Base-by-base conservation (phyloP, 805 yeast species). In the Metschnikowia proteae region DNA sequence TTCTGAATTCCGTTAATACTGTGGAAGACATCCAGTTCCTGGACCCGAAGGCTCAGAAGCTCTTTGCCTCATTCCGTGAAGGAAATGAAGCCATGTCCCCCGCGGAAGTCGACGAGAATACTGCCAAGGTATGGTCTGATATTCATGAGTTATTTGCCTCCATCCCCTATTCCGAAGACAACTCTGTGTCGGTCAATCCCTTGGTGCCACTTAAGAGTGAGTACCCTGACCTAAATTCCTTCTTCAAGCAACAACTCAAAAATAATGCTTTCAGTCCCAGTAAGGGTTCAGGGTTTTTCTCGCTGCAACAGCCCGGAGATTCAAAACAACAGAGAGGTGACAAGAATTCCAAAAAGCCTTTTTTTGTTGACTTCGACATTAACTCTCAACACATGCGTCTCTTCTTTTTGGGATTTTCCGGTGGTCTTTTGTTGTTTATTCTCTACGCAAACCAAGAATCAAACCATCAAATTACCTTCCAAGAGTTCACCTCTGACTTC, bases 401-500 rank as follows among this genome's bases (percentile, higher is more conserved):
- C 43, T 65, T 70, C 49, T 71, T 66, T 52, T 32, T 68, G 29
- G 72, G 70, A 25, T 41, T 67, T n/a, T 48, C 65, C 1, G 60
- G 61, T 32, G 69, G 71, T 13, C 55, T 71, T 38, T 48, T 61
- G 23, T 34, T 60, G 33, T 61, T 63, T 45, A 47, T 63, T 26
- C 28, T 67, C 9, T 60, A 53, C 51, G 42, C 60, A 39, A 50
- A 53, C 6, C 54, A 47, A 26, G 67, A 63, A 23, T 33, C 53
- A 33, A 53, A 58, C 37, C 61, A 63, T 44, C 90, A 88, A 60
- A 74, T 92, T 50, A 83, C 97, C 2, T 94, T 90, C 85, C 98
- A 94, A 70, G 96, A 92, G 61, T 92, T 94, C 71, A 79, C 88
- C 37, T 73, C 83, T 4, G 75, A 83, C 41, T 84, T 83, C 60